Base-by-base conservation (phyloP, 2,329 filamentous ascomycete genomes). In the Calonectria montana region DNA sequence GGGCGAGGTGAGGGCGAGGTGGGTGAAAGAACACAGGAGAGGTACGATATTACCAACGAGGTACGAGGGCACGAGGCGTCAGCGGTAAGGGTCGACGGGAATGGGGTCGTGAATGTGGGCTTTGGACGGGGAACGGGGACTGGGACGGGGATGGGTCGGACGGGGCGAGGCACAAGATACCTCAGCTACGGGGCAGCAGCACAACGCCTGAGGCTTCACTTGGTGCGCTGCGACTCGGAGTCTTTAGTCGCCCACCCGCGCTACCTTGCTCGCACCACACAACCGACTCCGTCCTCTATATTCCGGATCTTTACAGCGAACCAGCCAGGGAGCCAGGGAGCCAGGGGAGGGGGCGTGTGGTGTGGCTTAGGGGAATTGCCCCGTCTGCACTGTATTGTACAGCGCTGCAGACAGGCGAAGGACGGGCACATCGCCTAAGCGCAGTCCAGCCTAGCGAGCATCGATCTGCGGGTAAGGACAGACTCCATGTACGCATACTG, bases 161-260 rank as follows among this genome's bases (percentile, higher is more conserved):
- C 76, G 71, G 76, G 74, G 76, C 75, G 76, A 78, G 73, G 76
- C 72, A 73, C 70, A 76, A 69, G 74, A 72, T 68, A 73, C 73
- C 21, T 39, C 55, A 57, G 25, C 29, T 37, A n/a, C 64, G 29
- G 37, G 48, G 48, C 45, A 43, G 57, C 50, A 31, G 55, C 18
- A 65, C 65, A 61, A 55, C 53, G 76, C 76, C 74, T 76, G 76
- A 75, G 65, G 65, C 65, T 55, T 31, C 37, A 37, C 43, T 29
- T 39, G 21, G 21, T 47, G 39, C 50, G 47, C 39, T 50, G 47
- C 64, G 31, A 41, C 65, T 67, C 53, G 53, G 15, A 35, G 48
- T 25, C 39, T 31, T 29, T 55, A 62, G 31, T 67, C 41, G 57
- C 18, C 18, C 53, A 57, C 35, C 37, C 53, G 53, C 53, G 27